Conservation (phyloP, 352 stramenopile genomes). For the Globisporangium paddicum region DNA sequence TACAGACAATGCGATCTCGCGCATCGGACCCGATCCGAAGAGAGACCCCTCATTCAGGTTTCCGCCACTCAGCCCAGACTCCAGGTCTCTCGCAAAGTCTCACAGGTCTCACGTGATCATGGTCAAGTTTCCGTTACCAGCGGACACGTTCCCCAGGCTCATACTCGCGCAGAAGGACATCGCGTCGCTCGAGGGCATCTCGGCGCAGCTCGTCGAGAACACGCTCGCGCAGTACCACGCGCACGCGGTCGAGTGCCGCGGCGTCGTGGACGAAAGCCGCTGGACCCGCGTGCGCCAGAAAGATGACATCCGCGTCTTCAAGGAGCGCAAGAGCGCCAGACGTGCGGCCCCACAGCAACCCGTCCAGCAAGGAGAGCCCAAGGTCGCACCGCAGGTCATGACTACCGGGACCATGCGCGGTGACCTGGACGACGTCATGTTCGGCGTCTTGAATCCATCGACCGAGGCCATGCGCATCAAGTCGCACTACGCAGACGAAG, state of each 20-base stretch:
- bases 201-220: background rate
- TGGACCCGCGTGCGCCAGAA: background rate
- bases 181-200: background rate
- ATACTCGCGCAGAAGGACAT: background rate
- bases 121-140: background rate
- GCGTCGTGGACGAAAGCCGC: background rate
- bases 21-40: too few species aligned
- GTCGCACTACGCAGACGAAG: background rate
- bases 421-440: conserved; percentile 9
- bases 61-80: too few species aligned
- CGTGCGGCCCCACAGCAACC: too few species aligned
- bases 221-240: conserved; percentile 1
- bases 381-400: background rate
- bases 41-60: too few species aligned
- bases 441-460: conserved; percentile 1
- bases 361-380: too few species aligned
- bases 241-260: background rate
- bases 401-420: background rate
- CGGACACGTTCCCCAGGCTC: background rate
- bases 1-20: too few species aligned
- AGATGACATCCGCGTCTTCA: background rate
- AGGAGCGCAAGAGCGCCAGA: background rate
- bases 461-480: conserved; percentile 6
- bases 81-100: too few species aligned
- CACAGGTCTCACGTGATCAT: too few species aligned